Conservation (phyloP, 179 eudicot species). For the Amaranthus tricolor region DNA sequence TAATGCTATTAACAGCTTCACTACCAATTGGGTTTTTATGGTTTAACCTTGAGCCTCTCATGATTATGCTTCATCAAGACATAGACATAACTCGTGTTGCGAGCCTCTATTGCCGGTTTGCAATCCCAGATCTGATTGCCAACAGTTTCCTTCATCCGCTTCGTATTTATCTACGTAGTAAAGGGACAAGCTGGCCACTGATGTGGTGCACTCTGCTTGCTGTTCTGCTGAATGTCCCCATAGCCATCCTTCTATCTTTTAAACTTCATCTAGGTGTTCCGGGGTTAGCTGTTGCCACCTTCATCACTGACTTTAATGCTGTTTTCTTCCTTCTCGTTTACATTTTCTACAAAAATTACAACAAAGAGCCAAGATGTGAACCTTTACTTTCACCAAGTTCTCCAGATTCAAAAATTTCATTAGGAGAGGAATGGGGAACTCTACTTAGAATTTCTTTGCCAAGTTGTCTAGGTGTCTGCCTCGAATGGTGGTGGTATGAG, state of each 20-base stretch:
- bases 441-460: conserved; percentile 68
- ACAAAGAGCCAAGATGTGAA: conserved; percentile 27
- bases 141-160: conserved; percentile 81
- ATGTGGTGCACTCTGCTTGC: conserved; percentile 71
- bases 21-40: conserved; percentile 67
- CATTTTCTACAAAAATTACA: conserved; percentile 32
- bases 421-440: conserved; percentile 55
- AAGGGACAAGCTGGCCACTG: conserved; percentile 76
- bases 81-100: conserved; percentile 61
- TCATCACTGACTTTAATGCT: conserved; percentile 52
- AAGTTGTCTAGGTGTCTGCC: conserved; percentile 72
- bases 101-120: conserved; percentile 63
- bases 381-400: conserved; percentile 35
- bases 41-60: conserved; percentile 69
- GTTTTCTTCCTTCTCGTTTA: conserved; percentile 56
- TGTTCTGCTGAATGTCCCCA: conserved; percentile 57
- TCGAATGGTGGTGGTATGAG: conserved; percentile 98
- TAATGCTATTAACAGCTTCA: conserved; percentile 59
- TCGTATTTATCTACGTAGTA: conserved; percentile 72
- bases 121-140: conserved; percentile 77
- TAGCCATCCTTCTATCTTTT: conserved; percentile 59
- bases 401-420: conserved; percentile 28
- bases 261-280: conserved; percentile 53
- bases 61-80: conserved; percentile 68
- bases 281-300: conserved; percentile 65